Conservation (phyloP, 177 flowering plant genomes). For the Vitis hybrid region DNA sequence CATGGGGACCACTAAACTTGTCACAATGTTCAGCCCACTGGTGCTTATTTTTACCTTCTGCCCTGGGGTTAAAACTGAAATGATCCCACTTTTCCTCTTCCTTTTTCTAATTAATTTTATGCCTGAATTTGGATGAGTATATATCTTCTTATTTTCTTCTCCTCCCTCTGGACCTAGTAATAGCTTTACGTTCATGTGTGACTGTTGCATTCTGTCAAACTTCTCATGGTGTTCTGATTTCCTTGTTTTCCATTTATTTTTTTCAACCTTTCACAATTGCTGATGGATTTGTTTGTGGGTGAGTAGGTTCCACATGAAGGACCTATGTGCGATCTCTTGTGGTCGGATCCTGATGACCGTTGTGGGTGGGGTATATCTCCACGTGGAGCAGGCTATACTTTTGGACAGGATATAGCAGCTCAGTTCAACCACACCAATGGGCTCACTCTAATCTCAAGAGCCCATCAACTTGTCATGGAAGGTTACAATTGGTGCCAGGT, state of each 20-base stretch:
- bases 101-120: no score
- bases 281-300: neutral
- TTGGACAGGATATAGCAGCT: constrained; percentile 88
- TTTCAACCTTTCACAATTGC: neutral
- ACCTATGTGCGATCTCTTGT: constrained; percentile 90
- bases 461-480: constrained; percentile 96
- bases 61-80: no score
- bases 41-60: no score
- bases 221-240: neutral
- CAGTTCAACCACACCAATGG: constrained; percentile 91
- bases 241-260: neutral
- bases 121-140: no score
- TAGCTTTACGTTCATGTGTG: no score
- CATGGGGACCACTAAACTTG: no score
- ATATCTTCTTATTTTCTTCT: no score
- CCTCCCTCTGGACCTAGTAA: no score
- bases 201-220: no score
- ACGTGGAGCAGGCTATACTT: constrained; percentile 91
- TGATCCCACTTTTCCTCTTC: no score
- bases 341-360: constrained; percentile 94
- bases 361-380: constrained; percentile 96
- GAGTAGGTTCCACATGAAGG: constrained; percentile 91
- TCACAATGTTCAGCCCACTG: no score
- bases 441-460: constrained; percentile 75
- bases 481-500: constrained; percentile 96